Percentiles rank a stretch among this genome's conserved stretches.
phyloP scores from a whole-genome alignment of 2,329 filamentous ascomycete species.

The Colletotrichum nymphaeae region DNA sequence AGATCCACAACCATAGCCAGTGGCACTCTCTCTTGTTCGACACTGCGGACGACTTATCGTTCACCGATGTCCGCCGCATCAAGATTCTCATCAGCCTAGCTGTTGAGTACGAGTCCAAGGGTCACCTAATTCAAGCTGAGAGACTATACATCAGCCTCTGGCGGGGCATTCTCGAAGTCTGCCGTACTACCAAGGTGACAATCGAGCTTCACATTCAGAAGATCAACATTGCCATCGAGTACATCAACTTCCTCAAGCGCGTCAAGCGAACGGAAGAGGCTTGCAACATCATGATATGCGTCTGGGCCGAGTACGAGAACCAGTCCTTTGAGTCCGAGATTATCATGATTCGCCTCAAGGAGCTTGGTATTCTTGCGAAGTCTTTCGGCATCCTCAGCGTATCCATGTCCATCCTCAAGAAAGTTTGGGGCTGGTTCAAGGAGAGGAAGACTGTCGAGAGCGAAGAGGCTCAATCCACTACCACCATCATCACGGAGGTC shows the following conservation, averaged over 20 bases:
- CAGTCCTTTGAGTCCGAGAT: conserved; percentile 44
- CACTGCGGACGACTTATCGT: conserved; percentile 47
- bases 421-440: conserved; percentile 54
- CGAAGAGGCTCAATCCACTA: conserved; percentile 48
- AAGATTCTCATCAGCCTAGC: conserved; percentile 49
- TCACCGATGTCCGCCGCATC: conserved; percentile 46
- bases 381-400: conserved; percentile 47
- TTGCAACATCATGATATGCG: conserved; percentile 50
- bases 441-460: conserved; percentile 43
- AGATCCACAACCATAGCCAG: conserved; percentile 38
- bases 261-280: conserved; percentile 49
- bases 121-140: conserved; percentile 49
- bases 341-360: conserved; percentile 48
- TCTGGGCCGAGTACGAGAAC: conserved; percentile 55
- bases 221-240: conserved; percentile 52
- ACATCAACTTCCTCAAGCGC: conserved; percentile 47
- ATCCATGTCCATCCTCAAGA: conserved; percentile 48
- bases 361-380: conserved; percentile 48
- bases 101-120: conserved; percentile 45
- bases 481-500: conserved; percentile 51
- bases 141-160: conserved; percentile 53
- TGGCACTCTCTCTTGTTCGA: conserved; percentile 46
- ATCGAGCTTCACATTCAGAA: conserved; percentile 49
- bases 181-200: conserved; percentile 43
- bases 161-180: conserved; percentile 49